Evolutionary conservation across 805 yeast genomes (phyloP).

Genomic region (Wickerhamiella azyma): DNA sequence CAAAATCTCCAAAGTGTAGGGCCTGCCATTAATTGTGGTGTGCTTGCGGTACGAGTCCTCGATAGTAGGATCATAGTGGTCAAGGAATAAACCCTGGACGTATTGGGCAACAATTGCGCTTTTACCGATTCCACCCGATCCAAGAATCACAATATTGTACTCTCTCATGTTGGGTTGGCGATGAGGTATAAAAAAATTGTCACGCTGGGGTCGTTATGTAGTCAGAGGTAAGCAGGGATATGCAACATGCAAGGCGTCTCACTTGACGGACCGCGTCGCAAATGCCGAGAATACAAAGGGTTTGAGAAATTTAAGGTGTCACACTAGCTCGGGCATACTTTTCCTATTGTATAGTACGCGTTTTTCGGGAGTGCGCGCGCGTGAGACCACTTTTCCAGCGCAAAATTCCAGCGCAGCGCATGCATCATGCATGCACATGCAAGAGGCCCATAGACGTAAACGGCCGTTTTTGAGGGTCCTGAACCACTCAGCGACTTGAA

Average conservation of each 20-base stretch:
- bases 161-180: constrained; percentile 31
- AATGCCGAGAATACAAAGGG: too few species aligned
- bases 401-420: not conserved
- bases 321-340: too few species aligned
- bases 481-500: not conserved
- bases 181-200: not conserved
- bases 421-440: not conserved
- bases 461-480: not conserved
- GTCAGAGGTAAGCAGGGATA: not conserved
- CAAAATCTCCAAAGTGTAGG: constrained; percentile 71
- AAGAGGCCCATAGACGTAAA: not conserved
- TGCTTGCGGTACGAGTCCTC: constrained; percentile 91
- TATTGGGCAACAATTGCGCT: constrained; percentile 86
- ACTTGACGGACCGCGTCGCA: not conserved
- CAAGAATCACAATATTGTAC: constrained; percentile 79
- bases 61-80: constrained; percentile 90
- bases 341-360: too few species aligned
- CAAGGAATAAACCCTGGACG: constrained; percentile 80
- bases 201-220: not conserved
- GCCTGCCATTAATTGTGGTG: constrained; percentile 74
- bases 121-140: constrained; percentile 97
- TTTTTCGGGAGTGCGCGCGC: not conserved
- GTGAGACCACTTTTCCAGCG: not conserved
- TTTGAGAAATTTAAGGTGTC: not conserved
- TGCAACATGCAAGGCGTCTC: not conserved